Evolutionary conservation across 2,329 filamentous ascomycete species (phyloP), one percentile per base, ranked within the genome.

Genomic region (Pestalotiopsis sp.): DNA sequence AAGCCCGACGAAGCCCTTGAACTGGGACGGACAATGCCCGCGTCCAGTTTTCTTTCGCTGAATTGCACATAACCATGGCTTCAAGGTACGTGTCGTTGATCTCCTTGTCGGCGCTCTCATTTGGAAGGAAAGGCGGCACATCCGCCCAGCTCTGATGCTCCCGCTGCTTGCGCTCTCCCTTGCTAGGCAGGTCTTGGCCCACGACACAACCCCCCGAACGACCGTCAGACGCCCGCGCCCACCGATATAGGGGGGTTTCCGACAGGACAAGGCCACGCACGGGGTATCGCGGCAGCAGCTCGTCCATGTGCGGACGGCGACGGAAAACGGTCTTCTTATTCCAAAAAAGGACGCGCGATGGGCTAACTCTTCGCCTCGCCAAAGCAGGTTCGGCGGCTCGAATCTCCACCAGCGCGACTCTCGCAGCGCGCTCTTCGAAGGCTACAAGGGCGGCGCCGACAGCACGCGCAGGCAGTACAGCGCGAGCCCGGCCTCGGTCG

Each of bases 401-500:
- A 87, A 86, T 73, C 88, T 93, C 71, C 92, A 93, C 80, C 92
- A 94, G 83, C 87, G 92, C 83, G 86, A 93, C 83, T 87, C 89
- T 76, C 85, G 92, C 77, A 91, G 89, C 77, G 90, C 90, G 73
- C 89, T 94, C 72, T 94, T 94, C 82, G 91, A 92, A 73, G 90
- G 90, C 74, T 94, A 94, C 81, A 89, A 87, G 72, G 86, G 87
- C 74, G 83, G 84, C 76, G 84, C 70, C 71, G 80, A 82, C 71
- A 73, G 80, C 63, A 77, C 79, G 73, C 80, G 83, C 71, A 78
- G 83, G 66, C 78, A 82, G 61, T 79, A 79, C 73, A 86, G 82
- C 76, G 78, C 82, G 58, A 85, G 83, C 74, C 84, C 86, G 25
- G 82, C 77, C 72, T 79, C 79, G 56, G 71, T 76, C 31, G 81